A percentile compares a stretch with the other conserved stretches of the same genome.
phyloP scores from a whole-genome alignment of 148 eudicot genomes.

The Spergularia marina region DNA sequence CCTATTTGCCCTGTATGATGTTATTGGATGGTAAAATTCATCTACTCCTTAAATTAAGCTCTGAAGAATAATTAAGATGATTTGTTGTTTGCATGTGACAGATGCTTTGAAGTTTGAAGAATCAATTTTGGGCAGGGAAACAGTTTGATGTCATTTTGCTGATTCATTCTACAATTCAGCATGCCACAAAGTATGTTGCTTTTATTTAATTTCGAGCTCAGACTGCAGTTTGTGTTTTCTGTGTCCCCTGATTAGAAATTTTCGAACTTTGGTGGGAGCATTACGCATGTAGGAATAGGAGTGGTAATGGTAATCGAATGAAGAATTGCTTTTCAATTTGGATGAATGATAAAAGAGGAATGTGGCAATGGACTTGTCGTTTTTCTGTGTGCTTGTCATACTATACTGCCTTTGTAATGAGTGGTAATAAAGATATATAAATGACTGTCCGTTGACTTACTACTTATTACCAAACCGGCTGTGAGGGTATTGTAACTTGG shows the following conservation, averaged over 20 bases:
- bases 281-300: too few relatives aligned
- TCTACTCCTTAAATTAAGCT: too few relatives aligned
- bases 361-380: not conserved
- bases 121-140: not conserved
- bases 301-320: not conserved
- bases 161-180: constrained; percentile 7
- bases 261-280: not conserved
- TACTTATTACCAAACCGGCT: not conserved
- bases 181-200: constrained; percentile 29
- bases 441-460: not conserved
- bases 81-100: constrained; percentile 8
- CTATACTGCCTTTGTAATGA: not conserved
- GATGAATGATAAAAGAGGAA: not conserved
- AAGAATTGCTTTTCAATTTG: not conserved
- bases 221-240: not conserved
- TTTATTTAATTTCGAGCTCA: constrained; percentile 1
- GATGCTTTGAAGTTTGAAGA: constrained; percentile 15
- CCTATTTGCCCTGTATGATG: not conserved
- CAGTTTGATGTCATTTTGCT: constrained; percentile 18
- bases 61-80: too few relatives aligned
- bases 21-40: not conserved
- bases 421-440: not conserved
- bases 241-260: not conserved
- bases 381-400: not conserved
- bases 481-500: not conserved